Evolutionary conservation across 371 early-diverging fungal genomes (phyloP).

Genomic region (Saksenaea oblongispora): DNA sequence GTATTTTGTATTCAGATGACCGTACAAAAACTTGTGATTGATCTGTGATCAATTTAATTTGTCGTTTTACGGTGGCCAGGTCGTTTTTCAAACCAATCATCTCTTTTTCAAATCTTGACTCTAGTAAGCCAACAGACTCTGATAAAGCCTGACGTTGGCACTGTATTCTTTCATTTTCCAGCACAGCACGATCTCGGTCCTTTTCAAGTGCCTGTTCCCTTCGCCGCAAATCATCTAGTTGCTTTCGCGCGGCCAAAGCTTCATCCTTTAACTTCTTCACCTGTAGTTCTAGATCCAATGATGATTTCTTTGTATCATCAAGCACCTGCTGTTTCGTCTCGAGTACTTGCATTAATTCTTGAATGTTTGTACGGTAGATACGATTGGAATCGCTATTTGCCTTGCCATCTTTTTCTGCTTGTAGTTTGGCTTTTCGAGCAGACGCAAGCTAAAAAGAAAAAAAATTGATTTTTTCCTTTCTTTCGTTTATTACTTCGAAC

Average conservation of each 20-base stretch:
- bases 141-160: constrained; percentile 25
- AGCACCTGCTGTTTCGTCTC: constrained; percentile 43
- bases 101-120: constrained; percentile 23
- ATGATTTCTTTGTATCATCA: constrained; percentile 32
- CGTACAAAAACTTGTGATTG: constrained; percentile 9
- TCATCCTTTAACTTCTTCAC: constrained; percentile 43
- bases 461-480: neutral
- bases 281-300: constrained; percentile 16
- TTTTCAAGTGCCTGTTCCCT: constrained; percentile 27
- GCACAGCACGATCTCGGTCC: constrained; percentile 23
- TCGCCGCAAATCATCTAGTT: constrained; percentile 36
- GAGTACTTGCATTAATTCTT: constrained; percentile 40
- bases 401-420: constrained; percentile 31
- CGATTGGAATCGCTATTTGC: constrained; percentile 38
- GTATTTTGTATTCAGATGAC: constrained; percentile 12
- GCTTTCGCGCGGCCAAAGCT: constrained; percentile 38
- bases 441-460: constrained; percentile 22
- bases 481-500: constrained; percentile 1
- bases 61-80: constrained; percentile 15
- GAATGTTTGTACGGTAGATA: constrained; percentile 36
- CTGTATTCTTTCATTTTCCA: constrained; percentile 22
- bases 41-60: constrained; percentile 12
- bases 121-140: constrained; percentile 19
- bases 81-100: constrained; percentile 15
- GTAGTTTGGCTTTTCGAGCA: constrained; percentile 25